Conservation (phyloP, 768 basidiomycete genomes). For the Leccinellum luteum region DNA sequence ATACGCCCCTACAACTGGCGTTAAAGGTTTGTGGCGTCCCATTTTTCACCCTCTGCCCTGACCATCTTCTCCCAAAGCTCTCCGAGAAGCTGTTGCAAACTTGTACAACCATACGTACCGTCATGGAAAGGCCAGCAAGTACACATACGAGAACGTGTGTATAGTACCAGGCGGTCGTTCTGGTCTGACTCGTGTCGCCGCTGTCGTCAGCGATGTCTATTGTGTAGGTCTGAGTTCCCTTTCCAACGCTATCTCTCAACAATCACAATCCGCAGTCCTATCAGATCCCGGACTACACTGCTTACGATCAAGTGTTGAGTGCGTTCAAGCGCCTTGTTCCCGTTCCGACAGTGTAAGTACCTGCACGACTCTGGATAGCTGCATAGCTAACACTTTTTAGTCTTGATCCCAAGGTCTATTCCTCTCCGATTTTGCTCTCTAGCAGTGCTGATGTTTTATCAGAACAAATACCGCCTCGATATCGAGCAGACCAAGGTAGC, state of each 20-base stretch:
- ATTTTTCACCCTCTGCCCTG: neutral
- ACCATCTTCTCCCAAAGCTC: conserved; percentile 40
- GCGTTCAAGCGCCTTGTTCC: conserved; percentile 89
- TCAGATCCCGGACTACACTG: conserved; percentile 91
- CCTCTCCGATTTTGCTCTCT: neutral
- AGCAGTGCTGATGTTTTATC: conserved; percentile 4
- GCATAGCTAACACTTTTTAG: conserved; percentile 24
- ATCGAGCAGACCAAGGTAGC: conserved; percentile 73
- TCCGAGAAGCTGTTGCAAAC: conserved; percentile 87
- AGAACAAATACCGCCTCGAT: conserved; percentile 73
- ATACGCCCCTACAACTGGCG: conserved; percentile 91
- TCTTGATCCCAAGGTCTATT: conserved; percentile 43
- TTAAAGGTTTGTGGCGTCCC: conserved; percentile 55
- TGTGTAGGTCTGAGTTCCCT: conserved; percentile 43
- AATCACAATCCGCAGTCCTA: conserved; percentile 53
- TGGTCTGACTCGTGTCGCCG: conserved; percentile 86
- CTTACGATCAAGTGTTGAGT: conserved; percentile 79
- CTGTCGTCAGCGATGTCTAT: conserved; percentile 89
- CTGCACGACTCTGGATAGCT: neutral
- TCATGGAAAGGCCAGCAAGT: conserved; percentile 74
- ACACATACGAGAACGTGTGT: conserved; percentile 90
- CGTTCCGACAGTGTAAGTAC: conserved; percentile 81
- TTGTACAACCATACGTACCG: conserved; percentile 89
- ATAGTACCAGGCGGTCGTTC: conserved; percentile 94
- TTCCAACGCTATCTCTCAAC: neutral